A percentile compares a stretch with the other conserved stretches of the same genome.
Evolutionary conservation across 2,329 filamentous ascomycete species (phyloP).

Genomic region (Grosmannia penicillata): DNA sequence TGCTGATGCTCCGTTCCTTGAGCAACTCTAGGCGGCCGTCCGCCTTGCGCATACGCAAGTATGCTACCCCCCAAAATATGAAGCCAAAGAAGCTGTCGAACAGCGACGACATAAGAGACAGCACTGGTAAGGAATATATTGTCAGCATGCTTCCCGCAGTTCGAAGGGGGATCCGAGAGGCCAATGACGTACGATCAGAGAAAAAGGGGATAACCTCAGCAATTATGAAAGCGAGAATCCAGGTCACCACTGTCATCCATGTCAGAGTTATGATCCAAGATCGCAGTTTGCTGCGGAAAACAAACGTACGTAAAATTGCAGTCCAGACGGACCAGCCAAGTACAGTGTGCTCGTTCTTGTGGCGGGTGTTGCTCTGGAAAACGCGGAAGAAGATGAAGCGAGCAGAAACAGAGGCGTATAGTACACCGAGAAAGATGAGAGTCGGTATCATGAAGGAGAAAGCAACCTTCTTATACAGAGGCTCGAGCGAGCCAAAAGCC

Average conservation of each 20-base stretch:
- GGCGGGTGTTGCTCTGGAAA: slow-evolving; percentile 63
- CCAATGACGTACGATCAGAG: slow-evolving; percentile 42
- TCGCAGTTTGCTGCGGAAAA: no score
- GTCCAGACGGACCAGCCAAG: slow-evolving; percentile 71
- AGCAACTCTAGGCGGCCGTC: slow-evolving; percentile 42
- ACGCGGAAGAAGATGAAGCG: slow-evolving; percentile 87
- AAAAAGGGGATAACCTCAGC: slow-evolving; percentile 92
- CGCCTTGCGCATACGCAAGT: slow-evolving; percentile 58
- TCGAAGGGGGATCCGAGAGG: not conserved
- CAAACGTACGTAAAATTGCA: slow-evolving; percentile 45
- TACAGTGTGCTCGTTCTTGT: slow-evolving; percentile 68
- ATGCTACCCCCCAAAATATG: slow-evolving; percentile 84
- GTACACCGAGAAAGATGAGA: slow-evolving; percentile 76
- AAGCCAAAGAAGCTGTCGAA: slow-evolving; percentile 93
- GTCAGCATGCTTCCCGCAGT: not conserved
- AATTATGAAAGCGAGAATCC: slow-evolving; percentile 85
- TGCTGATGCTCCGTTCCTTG: slow-evolving; percentile 34
- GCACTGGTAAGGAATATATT: slow-evolving; percentile 22
- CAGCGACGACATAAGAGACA: slow-evolving; percentile 69
- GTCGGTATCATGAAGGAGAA: slow-evolving; percentile 96
- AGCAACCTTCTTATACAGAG: slow-evolving; percentile 71
- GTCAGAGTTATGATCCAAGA: not conserved
- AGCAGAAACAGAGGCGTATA: slow-evolving; percentile 81
- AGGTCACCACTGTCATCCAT: slow-evolving; percentile 39
- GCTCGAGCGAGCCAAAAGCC: slow-evolving; percentile 70